A percentile compares a stretch with the other conserved stretches of the same genome.
Conservation (phyloP, 116 monocot genomes). For the Trichopus zeylanicus region DNA sequence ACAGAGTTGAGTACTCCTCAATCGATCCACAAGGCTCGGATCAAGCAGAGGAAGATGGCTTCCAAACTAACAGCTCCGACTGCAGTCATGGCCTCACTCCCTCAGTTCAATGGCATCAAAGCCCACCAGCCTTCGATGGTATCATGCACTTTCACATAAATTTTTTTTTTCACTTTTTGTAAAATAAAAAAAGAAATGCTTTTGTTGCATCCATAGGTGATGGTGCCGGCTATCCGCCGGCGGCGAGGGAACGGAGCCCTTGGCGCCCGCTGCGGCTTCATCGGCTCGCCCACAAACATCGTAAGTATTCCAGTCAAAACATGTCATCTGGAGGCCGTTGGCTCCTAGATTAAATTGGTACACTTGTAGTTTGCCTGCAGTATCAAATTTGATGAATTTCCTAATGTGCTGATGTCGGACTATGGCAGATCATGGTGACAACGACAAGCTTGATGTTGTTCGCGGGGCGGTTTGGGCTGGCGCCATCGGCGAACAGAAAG, state of each 20-base stretch:
- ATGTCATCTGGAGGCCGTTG: no score
- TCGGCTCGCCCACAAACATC: constrained; percentile 87
- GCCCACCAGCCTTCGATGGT: constrained; percentile 45
- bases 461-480: constrained; percentile 84
- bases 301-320: no score
- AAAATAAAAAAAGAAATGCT: not conserved
- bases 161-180: not conserved
- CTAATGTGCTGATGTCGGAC: not conserved
- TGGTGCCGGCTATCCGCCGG: constrained; percentile 15
- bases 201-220: constrained; percentile 14
- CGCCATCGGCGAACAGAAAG: constrained; percentile 89
- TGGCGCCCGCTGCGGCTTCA: constrained; percentile 73
- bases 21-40: not conserved
- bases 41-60: constrained; percentile 34
- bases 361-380: no score
- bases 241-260: constrained; percentile 28
- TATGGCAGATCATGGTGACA: constrained; percentile 78
- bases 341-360: no score
- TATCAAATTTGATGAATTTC: not conserved
- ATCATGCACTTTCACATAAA: not conserved
- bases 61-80: constrained; percentile 39
- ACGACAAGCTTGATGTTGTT: constrained; percentile 91
- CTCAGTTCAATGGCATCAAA: constrained; percentile 67
- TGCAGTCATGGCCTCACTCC: constrained; percentile 37
- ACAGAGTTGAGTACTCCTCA: not conserved